Conservation (phyloP, 306 rosid genomes). For the Corylus heterophylla region DNA sequence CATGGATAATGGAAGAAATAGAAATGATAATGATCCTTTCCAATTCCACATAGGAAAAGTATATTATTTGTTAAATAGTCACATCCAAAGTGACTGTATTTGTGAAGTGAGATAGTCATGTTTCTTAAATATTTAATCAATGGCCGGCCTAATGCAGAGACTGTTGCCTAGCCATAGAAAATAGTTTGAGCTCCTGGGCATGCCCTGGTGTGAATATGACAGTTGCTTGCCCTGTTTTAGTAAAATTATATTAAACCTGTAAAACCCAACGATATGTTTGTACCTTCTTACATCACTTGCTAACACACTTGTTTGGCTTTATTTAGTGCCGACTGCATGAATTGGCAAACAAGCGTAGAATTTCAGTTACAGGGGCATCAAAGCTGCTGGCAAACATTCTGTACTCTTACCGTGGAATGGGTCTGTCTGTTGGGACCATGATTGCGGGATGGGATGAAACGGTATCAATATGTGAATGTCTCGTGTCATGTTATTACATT, state of each 20-base stretch:
- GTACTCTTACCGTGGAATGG: conserved; percentile 98
- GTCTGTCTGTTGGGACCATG: conserved; percentile 97
- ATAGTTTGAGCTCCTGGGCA: neutral
- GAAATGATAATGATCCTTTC: neutral
- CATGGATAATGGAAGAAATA: neutral
- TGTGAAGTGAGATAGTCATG: neutral
- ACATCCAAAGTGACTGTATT: neutral
- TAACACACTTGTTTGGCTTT: conserved; percentile 10
- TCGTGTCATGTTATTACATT: neutral
- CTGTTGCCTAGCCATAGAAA: neutral
- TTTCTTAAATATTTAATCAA: neutral
- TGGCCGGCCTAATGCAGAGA: neutral
- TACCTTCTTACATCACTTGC: neutral
- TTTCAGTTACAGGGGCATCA: conserved; percentile 96
- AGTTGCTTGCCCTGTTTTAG: neutral
- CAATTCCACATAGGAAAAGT: neutral
- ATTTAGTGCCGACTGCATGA: conserved; percentile 83
- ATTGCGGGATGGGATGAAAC: conserved; percentile 99
- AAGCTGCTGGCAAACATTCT: conserved; percentile 92
- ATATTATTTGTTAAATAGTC: neutral
- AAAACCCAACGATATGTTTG: neutral
- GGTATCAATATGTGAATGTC: conserved; percentile 42
- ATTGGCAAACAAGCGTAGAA: conserved; percentile 87
- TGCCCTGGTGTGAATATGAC: neutral
- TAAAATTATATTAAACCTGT: neutral